Conservation (phyloP, 2,329 filamentous ascomycete genomes). For the Aspergillus costaricaensis region DNA sequence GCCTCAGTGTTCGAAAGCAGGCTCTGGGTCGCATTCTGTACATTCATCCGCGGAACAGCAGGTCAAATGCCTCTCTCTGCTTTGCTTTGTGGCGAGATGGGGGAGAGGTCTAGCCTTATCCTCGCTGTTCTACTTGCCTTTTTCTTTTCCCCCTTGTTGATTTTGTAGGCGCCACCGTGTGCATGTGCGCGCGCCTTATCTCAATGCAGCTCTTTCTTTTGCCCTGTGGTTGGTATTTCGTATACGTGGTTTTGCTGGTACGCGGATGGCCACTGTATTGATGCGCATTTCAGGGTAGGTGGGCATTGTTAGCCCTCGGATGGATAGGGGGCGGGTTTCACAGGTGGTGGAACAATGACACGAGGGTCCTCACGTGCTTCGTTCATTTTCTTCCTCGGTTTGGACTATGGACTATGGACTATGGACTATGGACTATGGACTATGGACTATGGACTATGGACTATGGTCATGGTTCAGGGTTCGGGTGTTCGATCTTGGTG, state of each 20-base stretch:
- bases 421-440: too few relatives aligned
- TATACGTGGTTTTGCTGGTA: background rate
- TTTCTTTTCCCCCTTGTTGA: too few relatives aligned
- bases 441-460: background rate
- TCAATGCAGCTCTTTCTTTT: background rate
- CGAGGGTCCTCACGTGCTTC: background rate
- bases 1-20: slow-evolving; percentile 19
- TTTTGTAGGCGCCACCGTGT: background rate
- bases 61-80: background rate
- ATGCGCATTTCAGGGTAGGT: background rate
- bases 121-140: background rate
- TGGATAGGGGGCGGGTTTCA: background rate
- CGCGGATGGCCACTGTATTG: background rate
- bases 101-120: background rate
- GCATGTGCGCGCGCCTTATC: background rate
- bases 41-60: background rate
- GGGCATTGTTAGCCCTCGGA: background rate
- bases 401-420: background rate
- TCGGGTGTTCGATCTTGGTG: background rate
- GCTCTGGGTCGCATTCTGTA: background rate
- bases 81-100: slow-evolving; percentile 4
- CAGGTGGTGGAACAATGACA: background rate
- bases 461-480: background rate
- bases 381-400: background rate
- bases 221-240: background rate